Conservation (phyloP, 2,329 filamentous ascomycete genomes). For the Bertia moriformis region DNA sequence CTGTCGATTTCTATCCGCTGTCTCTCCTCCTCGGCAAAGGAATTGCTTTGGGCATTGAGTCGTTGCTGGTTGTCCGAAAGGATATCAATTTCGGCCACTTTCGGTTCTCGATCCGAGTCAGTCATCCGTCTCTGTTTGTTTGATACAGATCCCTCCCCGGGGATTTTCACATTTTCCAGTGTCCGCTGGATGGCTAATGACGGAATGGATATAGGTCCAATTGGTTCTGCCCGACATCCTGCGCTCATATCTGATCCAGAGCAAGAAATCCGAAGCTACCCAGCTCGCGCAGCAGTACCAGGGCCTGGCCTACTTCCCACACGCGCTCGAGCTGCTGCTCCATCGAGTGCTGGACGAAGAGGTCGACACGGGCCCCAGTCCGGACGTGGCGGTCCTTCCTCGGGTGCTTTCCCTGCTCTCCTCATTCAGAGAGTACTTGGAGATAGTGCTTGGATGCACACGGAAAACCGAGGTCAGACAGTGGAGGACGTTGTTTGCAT, state of each 20-base stretch:
- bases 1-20: conserved; percentile 89
- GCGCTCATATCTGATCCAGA: conserved; percentile 61
- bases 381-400: too few species aligned
- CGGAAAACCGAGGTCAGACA: conserved; percentile 91
- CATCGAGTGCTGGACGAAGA: conserved; percentile 92
- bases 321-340: conserved; percentile 79
- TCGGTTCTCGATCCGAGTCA: conserved; percentile 72
- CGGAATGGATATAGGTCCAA: conserved; percentile 56
- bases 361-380: conserved; percentile 61
- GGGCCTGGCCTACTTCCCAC: conserved; percentile 77
- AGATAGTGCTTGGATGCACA: conserved; percentile 92
- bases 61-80: conserved; percentile 81
- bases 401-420: conserved; percentile 50
- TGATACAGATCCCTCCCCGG: neutral
- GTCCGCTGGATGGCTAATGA: conserved; percentile 4
- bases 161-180: conserved; percentile 1
- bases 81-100: conserved; percentile 85
- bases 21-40: conserved; percentile 80
- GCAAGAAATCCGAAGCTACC: conserved; percentile 67
- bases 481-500: conserved; percentile 85
- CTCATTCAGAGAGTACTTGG: conserved; percentile 72
- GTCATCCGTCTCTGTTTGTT: conserved; percentile 14
- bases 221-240: conserved; percentile 83
- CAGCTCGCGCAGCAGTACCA: conserved; percentile 75
- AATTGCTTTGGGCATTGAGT: conserved; percentile 78